Evolutionary conservation across 1,284 basidiomycete species (phyloP).

Genomic region (Prillingera fragicola): DNA sequence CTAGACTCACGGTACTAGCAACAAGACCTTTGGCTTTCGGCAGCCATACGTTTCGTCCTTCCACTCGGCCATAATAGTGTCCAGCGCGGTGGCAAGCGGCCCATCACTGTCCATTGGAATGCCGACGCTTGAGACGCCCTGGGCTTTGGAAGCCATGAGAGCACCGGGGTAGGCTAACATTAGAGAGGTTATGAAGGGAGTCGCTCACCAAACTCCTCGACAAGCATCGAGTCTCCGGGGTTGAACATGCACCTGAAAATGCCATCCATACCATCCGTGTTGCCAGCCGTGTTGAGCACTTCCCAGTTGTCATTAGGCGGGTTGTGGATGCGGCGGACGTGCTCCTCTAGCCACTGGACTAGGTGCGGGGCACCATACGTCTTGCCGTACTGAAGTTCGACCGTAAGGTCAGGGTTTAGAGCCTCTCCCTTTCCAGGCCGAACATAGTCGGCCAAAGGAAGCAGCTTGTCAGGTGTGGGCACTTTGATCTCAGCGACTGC

Average conservation of each 20-base stretch:
- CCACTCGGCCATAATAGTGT: slow-evolving; percentile 60
- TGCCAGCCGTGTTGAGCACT: slow-evolving; percentile 33
- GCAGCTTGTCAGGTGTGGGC: slow-evolving; percentile 19
- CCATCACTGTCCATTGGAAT: slow-evolving; percentile 66
- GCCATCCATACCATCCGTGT: slow-evolving; percentile 37
- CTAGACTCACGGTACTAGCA: slow-evolving; percentile 30
- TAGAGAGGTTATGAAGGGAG: background rate
- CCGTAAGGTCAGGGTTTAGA: slow-evolving; percentile 26
- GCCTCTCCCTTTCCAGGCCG: slow-evolving; percentile 21
- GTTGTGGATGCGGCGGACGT: slow-evolving; percentile 26
- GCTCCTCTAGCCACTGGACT: slow-evolving; percentile 30
- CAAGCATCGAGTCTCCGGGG: slow-evolving; percentile 32
- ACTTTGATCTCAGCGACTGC: slow-evolving; percentile 7
- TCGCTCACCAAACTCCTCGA: slow-evolving; percentile 40
- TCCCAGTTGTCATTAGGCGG: slow-evolving; percentile 33
- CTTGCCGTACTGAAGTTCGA: slow-evolving; percentile 34
- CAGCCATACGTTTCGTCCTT: slow-evolving; percentile 56
- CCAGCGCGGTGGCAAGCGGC: slow-evolving; percentile 58
- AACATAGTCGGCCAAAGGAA: slow-evolving; percentile 23
- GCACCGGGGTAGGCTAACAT: slow-evolving; percentile 55
- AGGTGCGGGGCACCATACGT: slow-evolving; percentile 31
- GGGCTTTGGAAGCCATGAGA: slow-evolving; percentile 50
- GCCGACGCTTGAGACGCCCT: slow-evolving; percentile 54
- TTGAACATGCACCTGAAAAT: slow-evolving; percentile 29
- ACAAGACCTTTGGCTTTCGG: slow-evolving; percentile 50